phyloP scores from a whole-genome alignment of 2,329 filamentous ascomycete species.

The Beauveria sp. region DNA sequence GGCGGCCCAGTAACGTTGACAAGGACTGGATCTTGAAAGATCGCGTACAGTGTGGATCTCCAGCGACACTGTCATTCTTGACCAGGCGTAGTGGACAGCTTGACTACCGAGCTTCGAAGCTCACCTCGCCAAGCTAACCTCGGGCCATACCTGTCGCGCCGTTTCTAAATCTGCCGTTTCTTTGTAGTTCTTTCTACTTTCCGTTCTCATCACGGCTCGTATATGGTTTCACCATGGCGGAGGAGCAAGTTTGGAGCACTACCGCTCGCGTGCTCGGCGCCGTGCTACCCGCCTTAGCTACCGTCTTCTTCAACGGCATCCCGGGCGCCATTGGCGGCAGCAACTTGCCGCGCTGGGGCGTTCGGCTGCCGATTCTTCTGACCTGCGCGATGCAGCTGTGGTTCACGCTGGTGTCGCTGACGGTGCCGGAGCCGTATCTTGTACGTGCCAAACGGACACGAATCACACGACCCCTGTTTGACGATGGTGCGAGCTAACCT shows the following conservation, averaged over 20 bases:
- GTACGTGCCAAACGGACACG: slow-evolving; percentile 25
- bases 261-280: neutral
- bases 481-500: neutral
- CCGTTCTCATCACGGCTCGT: neutral
- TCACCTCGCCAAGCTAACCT: neutral
- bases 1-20: neutral
- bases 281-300: slow-evolving; percentile 2
- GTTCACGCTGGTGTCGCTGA: slow-evolving; percentile 27
- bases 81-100: neutral
- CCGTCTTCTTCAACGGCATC: slow-evolving; percentile 11
- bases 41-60: slow-evolving; percentile 7
- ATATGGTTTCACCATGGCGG: neutral
- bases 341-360: slow-evolving; percentile 10
- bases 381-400: slow-evolving; percentile 20
- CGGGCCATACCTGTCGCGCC: neutral
- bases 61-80: neutral
- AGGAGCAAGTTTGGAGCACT: slow-evolving; percentile 1
- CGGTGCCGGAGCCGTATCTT: slow-evolving; percentile 47
- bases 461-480: neutral
- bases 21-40: neutral
- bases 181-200: neutral
- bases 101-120: neutral
- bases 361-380: slow-evolving; percentile 9
- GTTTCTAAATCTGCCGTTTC: neutral
- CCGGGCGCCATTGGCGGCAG: slow-evolving; percentile 3